Percentiles rank a stretch among this genome's conserved stretches.
These are phyloP conservation scores for Evernia prunastri DNA, from an alignment of 495 filamentous ascomycete genomes.

Conservation along the genomic window DNA sequence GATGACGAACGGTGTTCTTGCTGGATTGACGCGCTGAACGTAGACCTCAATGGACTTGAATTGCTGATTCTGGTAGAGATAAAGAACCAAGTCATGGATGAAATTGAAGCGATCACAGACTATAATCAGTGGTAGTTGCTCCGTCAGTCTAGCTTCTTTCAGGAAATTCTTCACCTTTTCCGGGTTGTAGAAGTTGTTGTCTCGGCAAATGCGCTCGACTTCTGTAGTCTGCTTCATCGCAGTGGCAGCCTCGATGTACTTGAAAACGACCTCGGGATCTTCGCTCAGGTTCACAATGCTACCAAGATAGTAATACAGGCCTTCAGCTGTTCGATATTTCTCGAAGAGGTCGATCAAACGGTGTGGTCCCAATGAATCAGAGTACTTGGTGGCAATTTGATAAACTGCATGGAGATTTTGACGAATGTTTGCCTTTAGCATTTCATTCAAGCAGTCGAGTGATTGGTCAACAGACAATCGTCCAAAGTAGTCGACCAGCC, in stretches of 20 bases:
- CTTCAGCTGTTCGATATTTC: constrained; percentile 93
- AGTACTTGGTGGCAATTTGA: constrained; percentile 94
- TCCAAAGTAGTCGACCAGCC: constrained; percentile 87
- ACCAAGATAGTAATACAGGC: constrained; percentile 95
- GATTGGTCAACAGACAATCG: constrained; percentile 91
- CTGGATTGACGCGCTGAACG: constrained; percentile 96
- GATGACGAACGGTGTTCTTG: constrained; percentile 87
- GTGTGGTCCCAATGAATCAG: constrained; percentile 86
- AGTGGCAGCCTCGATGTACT: constrained; percentile 97
- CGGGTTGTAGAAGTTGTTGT: constrained; percentile 89
- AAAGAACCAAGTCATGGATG: constrained; percentile 92
- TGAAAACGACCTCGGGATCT: constrained; percentile 94
- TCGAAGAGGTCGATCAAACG: constrained; percentile 90
- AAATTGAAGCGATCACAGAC: constrained; percentile 99
- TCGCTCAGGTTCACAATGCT: constrained; percentile 96
- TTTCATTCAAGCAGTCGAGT: constrained; percentile 87
- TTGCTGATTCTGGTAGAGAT: constrained; percentile 98
- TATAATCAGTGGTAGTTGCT: constrained; percentile 94
- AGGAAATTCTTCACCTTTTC: constrained; percentile 99
- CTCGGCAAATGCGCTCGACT: constrained; percentile 93
- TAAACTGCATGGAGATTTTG: constrained; percentile 93
- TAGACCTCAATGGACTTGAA: constrained; percentile 99
- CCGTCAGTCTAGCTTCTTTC: constrained; percentile 87
- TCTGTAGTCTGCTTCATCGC: constrained; percentile 86
- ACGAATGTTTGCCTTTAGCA: constrained; percentile 92